Evolutionary conservation across 192 early-diverging fungal species (phyloP).

Genomic region (Umbelopsis isabellina): DNA sequence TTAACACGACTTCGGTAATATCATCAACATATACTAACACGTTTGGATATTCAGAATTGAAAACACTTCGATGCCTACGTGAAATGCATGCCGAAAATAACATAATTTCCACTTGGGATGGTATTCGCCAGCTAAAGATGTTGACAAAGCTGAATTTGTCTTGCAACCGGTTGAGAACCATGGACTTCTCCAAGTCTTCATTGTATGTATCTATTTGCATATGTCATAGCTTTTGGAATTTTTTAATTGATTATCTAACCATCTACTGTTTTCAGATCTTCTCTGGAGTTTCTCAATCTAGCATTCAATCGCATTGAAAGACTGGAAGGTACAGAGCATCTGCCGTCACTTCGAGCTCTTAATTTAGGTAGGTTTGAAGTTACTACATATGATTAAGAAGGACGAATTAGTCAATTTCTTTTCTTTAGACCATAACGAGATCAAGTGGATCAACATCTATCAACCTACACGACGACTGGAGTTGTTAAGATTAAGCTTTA

Average conservation of each 20-base stretch:
- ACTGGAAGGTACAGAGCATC: conserved; percentile 41
- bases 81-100: conserved; percentile 47
- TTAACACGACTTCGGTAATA: not conserved
- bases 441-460: conserved; percentile 44
- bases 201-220: conserved; percentile 29
- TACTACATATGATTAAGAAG: not conserved
- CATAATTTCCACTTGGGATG: conserved; percentile 38
- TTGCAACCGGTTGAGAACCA: conserved; percentile 36
- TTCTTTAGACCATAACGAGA: conserved; percentile 45
- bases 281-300: conserved; percentile 48
- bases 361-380: conserved; percentile 41
- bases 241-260: conserved; percentile 4
- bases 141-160: conserved; percentile 44
- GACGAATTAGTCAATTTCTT: not conserved
- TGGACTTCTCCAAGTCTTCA: conserved; percentile 40
- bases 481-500: conserved; percentile 44
- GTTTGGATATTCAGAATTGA: not conserved
- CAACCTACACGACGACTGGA: conserved; percentile 38
- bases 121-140: conserved; percentile 42
- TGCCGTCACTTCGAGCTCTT: conserved; percentile 39
- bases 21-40: not conserved
- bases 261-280: conserved; percentile 28
- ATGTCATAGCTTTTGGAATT: not conserved
- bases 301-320: conserved; percentile 48
- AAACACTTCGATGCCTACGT: conserved; percentile 37